Evolutionary conservation across 495 filamentous ascomycete genomes (phyloP), one percentile per base, ranked within the genome.

Genomic region (Aspergillus carlsbadensis): DNA sequence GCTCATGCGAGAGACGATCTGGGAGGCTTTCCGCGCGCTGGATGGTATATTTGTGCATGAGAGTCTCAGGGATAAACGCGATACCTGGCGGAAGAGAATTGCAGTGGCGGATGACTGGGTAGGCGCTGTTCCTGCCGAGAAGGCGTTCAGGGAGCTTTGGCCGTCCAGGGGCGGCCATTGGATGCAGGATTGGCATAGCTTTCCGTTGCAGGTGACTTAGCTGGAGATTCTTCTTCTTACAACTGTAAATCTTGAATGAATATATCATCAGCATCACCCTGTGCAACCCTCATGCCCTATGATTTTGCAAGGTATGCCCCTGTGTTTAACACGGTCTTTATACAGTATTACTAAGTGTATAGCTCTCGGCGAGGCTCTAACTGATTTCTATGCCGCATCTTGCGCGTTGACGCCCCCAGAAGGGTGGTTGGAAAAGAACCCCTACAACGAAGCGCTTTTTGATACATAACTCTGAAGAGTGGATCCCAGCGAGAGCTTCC

Each of bases 151-250:
- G 21, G 50, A 24, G 22, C 37, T 53, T 31, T 53, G 50, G 50
- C 37, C 50, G 17, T 29, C 50, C 24, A 53, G 14, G 22, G 50
- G 50, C n/a, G 37, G 50, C 18, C 14, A 21, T 20, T 53, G 50
- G 50, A 53, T 31, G 50, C 37, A 34, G 21, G 50, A 53, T 29
- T 53, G 50, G 50, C 50, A 53, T 53, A 53, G 50, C 24, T 53
- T 53, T 34, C 50, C 50, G 14, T 31, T 45, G 42, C 42, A 45
- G 22, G 26, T 45, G 14, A 31, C 21, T 29, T 45, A 45, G 42
- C 42, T 45, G 42, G 42, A 45, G 13, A 29, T 45, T 31, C 6
- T 45, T 45, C n/a, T 45, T 21, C 22, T 43, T n/a, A 37, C n/a
- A 37, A 37, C 26, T 37, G 4, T 37, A 37, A 44, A 44, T 46